These are phyloP conservation scores for Abrus precatorius DNA, from an alignment of 306 rosid species.

Conservation along the genomic window DNA sequence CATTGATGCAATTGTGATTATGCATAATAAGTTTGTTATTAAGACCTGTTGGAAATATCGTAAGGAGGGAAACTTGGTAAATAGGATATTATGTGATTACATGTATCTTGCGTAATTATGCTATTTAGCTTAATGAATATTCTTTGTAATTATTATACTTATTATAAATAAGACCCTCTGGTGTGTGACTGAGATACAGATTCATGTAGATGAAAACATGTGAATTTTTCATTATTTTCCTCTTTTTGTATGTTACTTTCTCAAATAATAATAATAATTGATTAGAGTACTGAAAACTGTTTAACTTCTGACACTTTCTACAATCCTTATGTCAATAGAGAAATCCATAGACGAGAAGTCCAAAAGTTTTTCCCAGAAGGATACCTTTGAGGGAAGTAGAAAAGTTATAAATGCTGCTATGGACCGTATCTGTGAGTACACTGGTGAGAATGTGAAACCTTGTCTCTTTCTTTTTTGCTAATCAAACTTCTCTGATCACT, in stretches of 20 bases:
- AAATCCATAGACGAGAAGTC: conserved; percentile 77
- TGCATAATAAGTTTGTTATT: conserved; percentile 9
- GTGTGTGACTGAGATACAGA: too few species aligned
- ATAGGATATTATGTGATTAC: too few species aligned
- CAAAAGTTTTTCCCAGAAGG: conserved; percentile 69
- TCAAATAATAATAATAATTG: conserved; percentile 4
- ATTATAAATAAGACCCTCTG: too few species aligned
- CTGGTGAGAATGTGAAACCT: conserved; percentile 63
- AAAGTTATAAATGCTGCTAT: conserved; percentile 84
- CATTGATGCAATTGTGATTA: conserved; percentile 11
- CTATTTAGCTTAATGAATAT: too few species aligned
- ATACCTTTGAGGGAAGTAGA: conserved; percentile 92
- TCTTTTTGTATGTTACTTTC: conserved; percentile 21
- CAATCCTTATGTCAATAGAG: conserved; percentile 56
- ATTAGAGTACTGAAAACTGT: conserved; percentile 27
- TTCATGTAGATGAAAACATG: not conserved
- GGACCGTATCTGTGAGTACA: conserved; percentile 89
- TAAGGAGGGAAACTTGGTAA: too few species aligned
- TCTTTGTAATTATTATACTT: too few species aligned
- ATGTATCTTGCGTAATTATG: too few species aligned
- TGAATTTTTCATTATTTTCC: conserved; percentile 27
- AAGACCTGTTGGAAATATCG: not conserved
- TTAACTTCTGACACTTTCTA: conserved; percentile 29
- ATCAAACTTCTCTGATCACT: conserved; percentile 41
- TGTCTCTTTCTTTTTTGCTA: conserved; percentile 27